Evolutionary conservation across 768 basidiomycete genomes (phyloP).

Genomic region (Podaxis carcinomalis): DNA sequence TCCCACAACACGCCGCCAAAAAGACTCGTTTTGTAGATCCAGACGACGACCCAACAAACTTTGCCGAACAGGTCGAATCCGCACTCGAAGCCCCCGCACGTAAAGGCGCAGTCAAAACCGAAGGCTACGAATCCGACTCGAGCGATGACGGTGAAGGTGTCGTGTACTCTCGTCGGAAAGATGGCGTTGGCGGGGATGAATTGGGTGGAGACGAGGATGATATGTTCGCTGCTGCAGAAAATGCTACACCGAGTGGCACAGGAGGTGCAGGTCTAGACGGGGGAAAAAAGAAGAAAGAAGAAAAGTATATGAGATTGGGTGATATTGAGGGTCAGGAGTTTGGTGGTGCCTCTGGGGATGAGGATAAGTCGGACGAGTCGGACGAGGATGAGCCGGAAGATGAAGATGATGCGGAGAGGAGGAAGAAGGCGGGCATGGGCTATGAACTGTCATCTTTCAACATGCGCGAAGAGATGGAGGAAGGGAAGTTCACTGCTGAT

Average conservation of each 20-base stretch:
- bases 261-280: neutral
- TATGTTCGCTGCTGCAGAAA: slow-evolving; percentile 72
- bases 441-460: slow-evolving; percentile 94
- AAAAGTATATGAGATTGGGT: slow-evolving; percentile 78
- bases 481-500: slow-evolving; percentile 95
- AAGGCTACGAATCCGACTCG: slow-evolving; percentile 91
- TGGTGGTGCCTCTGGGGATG: slow-evolving; percentile 33
- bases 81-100: slow-evolving; percentile 67
- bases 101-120: slow-evolving; percentile 74
- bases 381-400: slow-evolving; percentile 56
- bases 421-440: slow-evolving; percentile 87
- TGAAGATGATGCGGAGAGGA: slow-evolving; percentile 74
- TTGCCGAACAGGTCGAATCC: slow-evolving; percentile 75
- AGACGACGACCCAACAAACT: slow-evolving; percentile 66
- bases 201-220: slow-evolving; percentile 54
- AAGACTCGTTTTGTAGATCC: slow-evolving; percentile 81
- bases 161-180: slow-evolving; percentile 72
- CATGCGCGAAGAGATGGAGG: slow-evolving; percentile 98
- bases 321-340: slow-evolving; percentile 99
- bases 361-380: slow-evolving; percentile 32
- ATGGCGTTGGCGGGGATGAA: slow-evolving; percentile 40
- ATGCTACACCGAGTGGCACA: slow-evolving; percentile 23
- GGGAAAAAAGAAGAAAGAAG: slow-evolving; percentile 53
- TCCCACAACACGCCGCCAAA: slow-evolving; percentile 38
- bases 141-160: slow-evolving; percentile 95